These are phyloP conservation scores for Euphorbia corollata DNA, from an alignment of 441 rosid species.

Conservation along the genomic window DNA sequence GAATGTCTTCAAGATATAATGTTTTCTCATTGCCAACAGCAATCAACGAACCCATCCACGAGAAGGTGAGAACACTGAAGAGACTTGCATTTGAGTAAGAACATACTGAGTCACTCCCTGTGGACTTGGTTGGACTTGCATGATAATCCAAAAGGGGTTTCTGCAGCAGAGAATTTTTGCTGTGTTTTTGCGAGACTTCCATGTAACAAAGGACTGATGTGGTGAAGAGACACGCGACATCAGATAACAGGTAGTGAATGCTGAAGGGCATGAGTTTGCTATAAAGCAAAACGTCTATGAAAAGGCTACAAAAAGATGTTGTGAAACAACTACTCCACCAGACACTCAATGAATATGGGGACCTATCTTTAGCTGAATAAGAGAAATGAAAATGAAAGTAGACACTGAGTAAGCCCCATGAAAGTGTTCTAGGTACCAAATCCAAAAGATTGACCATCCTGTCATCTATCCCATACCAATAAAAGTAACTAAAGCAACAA, in stretches of 20 bases:
- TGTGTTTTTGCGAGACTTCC: slow-evolving; percentile 37
- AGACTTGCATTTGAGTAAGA: slow-evolving; percentile 58
- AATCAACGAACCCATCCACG: slow-evolving; percentile 67
- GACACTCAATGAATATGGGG: slow-evolving; percentile 47
- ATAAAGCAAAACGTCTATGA: slow-evolving; percentile 38
- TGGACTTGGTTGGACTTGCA: slow-evolving; percentile 25
- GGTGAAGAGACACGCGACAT: slow-evolving; percentile 37
- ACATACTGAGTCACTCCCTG: slow-evolving; percentile 39
- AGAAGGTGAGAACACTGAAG: slow-evolving; percentile 52
- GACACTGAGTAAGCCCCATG: slow-evolving; percentile 54
- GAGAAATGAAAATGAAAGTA: slow-evolving; percentile 30
- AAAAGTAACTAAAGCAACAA: slow-evolving; percentile 37
- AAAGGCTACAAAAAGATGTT: slow-evolving; percentile 50
- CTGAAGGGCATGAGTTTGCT: slow-evolving; percentile 23
- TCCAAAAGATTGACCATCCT: slow-evolving; percentile 47
- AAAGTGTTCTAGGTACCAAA: slow-evolving; percentile 41
- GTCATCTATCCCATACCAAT: slow-evolving; percentile 45
- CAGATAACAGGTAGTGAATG: slow-evolving; percentile 36
- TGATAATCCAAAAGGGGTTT: slow-evolving; percentile 53
- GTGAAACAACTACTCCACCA: slow-evolving; percentile 67
- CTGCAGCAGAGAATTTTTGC: slow-evolving; percentile 30
- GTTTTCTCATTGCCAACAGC: slow-evolving; percentile 65
- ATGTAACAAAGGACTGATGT: slow-evolving; percentile 50
- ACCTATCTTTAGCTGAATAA: slow-evolving; percentile 25
- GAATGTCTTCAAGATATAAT: slow-evolving; percentile 72